Evolutionary conservation across 352 stramenopile species (phyloP), one percentile per base, ranked within the genome.

Genomic region (Pythium diclinum): DNA sequence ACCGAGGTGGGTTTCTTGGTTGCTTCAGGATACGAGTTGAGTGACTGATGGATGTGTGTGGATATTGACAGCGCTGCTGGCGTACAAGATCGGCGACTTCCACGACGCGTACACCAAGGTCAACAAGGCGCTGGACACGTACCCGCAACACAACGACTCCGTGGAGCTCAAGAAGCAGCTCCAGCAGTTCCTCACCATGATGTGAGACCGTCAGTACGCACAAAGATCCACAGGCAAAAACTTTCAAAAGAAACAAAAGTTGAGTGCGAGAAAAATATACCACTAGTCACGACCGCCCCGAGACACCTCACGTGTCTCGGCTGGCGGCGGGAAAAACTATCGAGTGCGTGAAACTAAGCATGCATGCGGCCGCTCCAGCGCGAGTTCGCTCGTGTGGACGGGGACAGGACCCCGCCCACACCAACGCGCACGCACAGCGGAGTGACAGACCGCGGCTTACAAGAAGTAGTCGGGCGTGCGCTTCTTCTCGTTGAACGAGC

Each of bases 401-500:
- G 19, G 42, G 17, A 5, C 9, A 6, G 44, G 44, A 30, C 44
- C n/a, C 44, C 5, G 36, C n/a, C 8, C n/a, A 25, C 44, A 7
- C n/a, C 21, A 16, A 23, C 42, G 17, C 28, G 30, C 23, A 28
- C 34, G 32, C 53, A 19, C 19, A 19, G 33, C 30, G 33, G 13
- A 9, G 30, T 10, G 44, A 6, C 44, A 16, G 44, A 23, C 44
- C n/a, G 40, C 19, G 25, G 21, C 25, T 60, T 96, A 97, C 73
- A 97, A 75, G 70, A 97, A 97, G 80, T 97, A 97, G 74, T 97
- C 89, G 21, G 89, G 89, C 69, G 89, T 94, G 70, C 87, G 87
- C 74, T 95, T 95, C 81, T 95, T 94, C 69, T 95, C 84, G 68
- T 96, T 96, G 72, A 96, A 95, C 65, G 87, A 91, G 73, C 91